Evolutionary conservation across 2,329 filamentous ascomycete species (phyloP).

Genomic region (Pseudocercospora eumusae): DNA sequence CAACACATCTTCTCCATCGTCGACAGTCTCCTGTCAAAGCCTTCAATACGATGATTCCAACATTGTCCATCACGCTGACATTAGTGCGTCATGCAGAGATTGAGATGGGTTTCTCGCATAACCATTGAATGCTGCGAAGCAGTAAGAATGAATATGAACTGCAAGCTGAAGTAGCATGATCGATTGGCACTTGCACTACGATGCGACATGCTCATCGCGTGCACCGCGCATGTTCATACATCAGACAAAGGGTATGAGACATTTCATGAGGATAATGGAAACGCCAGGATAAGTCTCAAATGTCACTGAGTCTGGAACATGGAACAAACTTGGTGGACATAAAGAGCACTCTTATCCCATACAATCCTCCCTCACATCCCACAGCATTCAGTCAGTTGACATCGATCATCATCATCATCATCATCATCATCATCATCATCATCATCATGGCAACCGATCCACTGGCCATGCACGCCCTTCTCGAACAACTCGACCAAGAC

Average conservation of each 20-base stretch:
- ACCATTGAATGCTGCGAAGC: no score
- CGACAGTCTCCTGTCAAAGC: no score
- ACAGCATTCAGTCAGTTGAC: background rate
- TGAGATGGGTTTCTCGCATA: no score
- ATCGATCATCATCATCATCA: background rate
- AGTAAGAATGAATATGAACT: background rate
- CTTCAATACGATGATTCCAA: background rate
- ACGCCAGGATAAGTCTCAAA: background rate
- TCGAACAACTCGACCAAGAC: background rate
- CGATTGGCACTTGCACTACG: background rate
- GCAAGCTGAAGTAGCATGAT: background rate
- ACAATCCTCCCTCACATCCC: no score
- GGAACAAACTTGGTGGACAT: background rate
- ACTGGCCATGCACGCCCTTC: background rate
- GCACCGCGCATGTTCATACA: background rate
- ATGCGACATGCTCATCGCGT: background rate
- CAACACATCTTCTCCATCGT: no score
- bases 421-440: background rate
- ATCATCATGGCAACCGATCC: background rate
- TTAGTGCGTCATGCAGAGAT: no score
- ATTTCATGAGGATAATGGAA: slow-evolving; percentile 5
- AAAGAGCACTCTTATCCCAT: background rate
- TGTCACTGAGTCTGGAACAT: background rate
- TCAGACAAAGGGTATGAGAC: slow-evolving; percentile 8
- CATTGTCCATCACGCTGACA: no score